phyloP scores from a whole-genome alignment of 148 eudicot species.

The Tetragonia tetragonoides region DNA sequence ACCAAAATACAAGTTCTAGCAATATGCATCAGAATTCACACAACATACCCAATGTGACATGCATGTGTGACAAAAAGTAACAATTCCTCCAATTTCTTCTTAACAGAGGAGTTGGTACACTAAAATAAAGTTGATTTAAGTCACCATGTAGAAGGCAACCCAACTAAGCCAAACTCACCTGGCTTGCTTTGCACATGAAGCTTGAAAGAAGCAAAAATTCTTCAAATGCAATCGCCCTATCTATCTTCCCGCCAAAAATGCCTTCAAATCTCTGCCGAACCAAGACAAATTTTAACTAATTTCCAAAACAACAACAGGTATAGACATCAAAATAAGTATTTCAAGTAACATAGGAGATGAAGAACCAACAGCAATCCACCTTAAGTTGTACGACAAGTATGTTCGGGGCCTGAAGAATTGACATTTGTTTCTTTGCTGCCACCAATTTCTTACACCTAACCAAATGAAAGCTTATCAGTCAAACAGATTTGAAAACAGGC shows the following conservation, averaged over 20 bases:
- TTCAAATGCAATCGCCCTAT: constrained; percentile 75
- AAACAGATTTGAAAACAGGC: constrained; percentile 10
- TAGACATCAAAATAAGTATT: constrained; percentile 7
- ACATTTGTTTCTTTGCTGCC: constrained; percentile 91
- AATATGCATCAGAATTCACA: not conserved
- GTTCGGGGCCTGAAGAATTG: constrained; percentile 90
- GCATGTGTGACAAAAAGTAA: not conserved
- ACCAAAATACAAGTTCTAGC: not conserved
- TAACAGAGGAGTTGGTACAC: not conserved
- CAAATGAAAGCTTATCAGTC: constrained; percentile 23
- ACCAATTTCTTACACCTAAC: constrained; percentile 92
- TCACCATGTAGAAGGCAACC: not conserved
- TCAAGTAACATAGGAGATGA: not conserved
- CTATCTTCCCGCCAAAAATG: constrained; percentile 86
- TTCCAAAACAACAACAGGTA: not conserved
- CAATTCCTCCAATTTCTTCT: not conserved
- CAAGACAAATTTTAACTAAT: constrained; percentile 20
- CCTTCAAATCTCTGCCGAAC: constrained; percentile 85
- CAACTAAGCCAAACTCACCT: constrained; percentile 42
- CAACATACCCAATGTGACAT: not conserved
- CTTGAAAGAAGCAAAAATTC: constrained; percentile 86
- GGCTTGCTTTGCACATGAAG: constrained; percentile 87
- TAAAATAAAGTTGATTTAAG: too few species aligned
- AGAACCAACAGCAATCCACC: constrained; percentile 40
- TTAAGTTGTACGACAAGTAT: constrained; percentile 92